Percentiles rank a stretch among this genome's conserved stretches.
phyloP scores from a whole-genome alignment of 257 asterid species.

The Solanum medicagineum region DNA sequence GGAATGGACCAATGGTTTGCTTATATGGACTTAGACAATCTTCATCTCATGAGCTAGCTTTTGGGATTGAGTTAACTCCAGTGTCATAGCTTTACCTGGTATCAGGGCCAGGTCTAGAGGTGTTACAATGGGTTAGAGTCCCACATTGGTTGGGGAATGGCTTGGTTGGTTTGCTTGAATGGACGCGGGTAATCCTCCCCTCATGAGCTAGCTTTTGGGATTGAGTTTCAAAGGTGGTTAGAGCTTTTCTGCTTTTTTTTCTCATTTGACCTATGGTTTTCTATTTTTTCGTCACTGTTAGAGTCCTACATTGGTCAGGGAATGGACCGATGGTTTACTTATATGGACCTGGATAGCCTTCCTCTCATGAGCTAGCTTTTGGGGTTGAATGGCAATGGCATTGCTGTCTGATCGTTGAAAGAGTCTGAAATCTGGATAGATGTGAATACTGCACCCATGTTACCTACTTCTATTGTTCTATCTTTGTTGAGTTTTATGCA shows the following conservation, averaged over 20 bases:
- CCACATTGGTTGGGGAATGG: too few species aligned
- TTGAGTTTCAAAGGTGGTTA: too few species aligned
- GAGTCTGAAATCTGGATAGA: neutral
- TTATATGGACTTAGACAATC: neutral
- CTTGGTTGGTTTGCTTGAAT: too few species aligned
- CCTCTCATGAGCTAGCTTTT: neutral
- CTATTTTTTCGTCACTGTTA: neutral
- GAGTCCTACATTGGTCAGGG: neutral
- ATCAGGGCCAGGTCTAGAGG: too few species aligned
- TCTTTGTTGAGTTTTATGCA: neutral
- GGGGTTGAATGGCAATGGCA: neutral
- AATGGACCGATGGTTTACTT: neutral
- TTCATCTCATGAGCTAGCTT: neutral
- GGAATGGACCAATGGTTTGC: neutral
- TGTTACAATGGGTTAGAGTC: too few species aligned
- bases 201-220: too few species aligned
- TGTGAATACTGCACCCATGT: neutral
- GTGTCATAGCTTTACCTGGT: too few species aligned
- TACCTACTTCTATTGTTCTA: neutral
- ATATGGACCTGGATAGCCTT: neutral
- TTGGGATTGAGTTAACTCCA: neutral
- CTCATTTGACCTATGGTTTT: too few species aligned
- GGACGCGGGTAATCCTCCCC: too few species aligned
- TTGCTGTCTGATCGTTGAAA: neutral
- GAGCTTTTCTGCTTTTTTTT: too few species aligned